Conservation (phyloP, 352 stramenopile genomes). For the Pythium angustatum region DNA sequence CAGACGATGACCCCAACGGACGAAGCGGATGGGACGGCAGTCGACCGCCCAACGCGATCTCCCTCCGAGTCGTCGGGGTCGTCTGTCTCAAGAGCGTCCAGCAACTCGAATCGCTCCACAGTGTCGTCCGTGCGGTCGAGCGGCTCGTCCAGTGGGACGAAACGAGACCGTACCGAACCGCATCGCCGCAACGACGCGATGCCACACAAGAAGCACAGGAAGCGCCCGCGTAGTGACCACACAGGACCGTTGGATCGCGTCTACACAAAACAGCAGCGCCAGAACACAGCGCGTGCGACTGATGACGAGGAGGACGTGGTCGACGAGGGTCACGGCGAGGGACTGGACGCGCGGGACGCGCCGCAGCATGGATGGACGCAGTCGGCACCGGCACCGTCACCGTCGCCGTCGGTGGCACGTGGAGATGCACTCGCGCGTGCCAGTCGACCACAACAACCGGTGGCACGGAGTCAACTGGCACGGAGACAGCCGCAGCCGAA, state of each 20-base stretch:
- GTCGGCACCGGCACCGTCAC: too few relatives aligned
- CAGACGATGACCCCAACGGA: neutral
- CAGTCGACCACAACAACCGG: neutral
- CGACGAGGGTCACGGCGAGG: too few relatives aligned
- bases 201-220: neutral
- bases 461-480: neutral
- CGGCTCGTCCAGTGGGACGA: neutral
- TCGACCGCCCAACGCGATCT: neutral
- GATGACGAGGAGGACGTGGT: too few relatives aligned
- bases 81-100: neutral
- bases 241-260: neutral
- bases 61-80: slow-evolving; percentile 5
- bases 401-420: too few relatives aligned
- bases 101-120: neutral
- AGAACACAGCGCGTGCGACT: neutral
- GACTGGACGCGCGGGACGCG: too few relatives aligned
- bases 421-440: too few relatives aligned
- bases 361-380: too few relatives aligned
- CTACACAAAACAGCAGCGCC: neutral
- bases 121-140: neutral
- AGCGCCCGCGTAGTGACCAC: slow-evolving; percentile 2
- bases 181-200: neutral
- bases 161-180: neutral
- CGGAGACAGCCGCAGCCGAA: too few relatives aligned
- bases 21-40: neutral